Base-by-base conservation (phyloP, 345 rosid genomes). In the Pugionium dolabratum region DNA sequence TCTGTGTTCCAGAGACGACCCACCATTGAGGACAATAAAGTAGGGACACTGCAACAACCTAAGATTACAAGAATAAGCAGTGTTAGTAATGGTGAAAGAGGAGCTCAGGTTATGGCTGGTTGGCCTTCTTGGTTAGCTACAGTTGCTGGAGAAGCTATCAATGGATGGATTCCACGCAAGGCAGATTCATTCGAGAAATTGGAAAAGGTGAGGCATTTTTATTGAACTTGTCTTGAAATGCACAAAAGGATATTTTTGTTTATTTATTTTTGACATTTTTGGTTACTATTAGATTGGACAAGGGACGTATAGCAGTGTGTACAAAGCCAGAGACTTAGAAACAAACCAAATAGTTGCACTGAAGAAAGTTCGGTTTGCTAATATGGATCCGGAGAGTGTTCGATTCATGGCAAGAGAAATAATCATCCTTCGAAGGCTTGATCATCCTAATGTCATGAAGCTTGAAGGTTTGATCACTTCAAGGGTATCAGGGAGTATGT, bases 141-240 rank as follows among this genome's bases (percentile, higher is more conserved):
- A 0, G 99, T 90, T 64, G 99, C 99, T n/a, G 95, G 97, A 6
- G 99, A 94, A 79, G 97, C 97, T 54, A 85, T 94, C 75, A 82
- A 82, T 48, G 99, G 99, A 7, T 94, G 99, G 99, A 81, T 85
- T 56, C 97, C 99, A 6, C 83, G 97, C 9, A 83, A 79, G 51
- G 89, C 97, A 0, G 96, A 94, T 36, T 90, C 99, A 0, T 94
- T 94, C 68, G 95, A 94, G 79, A 94, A 86, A 80, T 55, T 94
- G 48, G 99, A 88, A 57, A 94, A 94, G 97, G 99, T 93, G 35
- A 75, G 70, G 34, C 3, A 8, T 18, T 67, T 53, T 36, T 27
- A 18, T 18, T 18, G 18, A 18, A 18, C 18, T 18, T 18, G 18
- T 18, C 18, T 18, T 18, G 18, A 18, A 18, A 18, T 18, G 0